phyloP scores from a whole-genome alignment of 306 rosid species.

The Vigna reflexopilosa region DNA sequence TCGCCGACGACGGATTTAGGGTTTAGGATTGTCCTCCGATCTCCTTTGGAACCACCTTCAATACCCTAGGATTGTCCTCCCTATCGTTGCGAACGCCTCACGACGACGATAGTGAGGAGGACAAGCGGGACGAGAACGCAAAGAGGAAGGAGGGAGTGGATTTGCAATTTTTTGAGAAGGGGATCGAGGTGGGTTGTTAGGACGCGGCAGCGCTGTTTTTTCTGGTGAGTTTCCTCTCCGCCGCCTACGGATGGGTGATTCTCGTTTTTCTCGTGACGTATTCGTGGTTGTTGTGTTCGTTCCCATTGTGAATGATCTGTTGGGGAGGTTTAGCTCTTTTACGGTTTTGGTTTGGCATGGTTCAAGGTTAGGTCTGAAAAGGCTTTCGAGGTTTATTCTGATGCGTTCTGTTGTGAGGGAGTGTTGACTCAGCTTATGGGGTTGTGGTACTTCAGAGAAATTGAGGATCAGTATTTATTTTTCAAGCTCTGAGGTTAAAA shows the following conservation, averaged over 20 bases:
- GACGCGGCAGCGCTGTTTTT: conserved; percentile 75
- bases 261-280: conserved; percentile 68
- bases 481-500: too few relatives aligned
- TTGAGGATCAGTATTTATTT: too few relatives aligned
- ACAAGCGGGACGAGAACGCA: conserved; percentile 4
- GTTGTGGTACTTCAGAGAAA: too few relatives aligned
- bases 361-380: too few relatives aligned
- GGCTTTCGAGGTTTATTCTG: too few relatives aligned
- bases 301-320: conserved; percentile 67
- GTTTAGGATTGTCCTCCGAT: conserved; percentile 60
- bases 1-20: conserved; percentile 70
- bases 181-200: conserved; percentile 75
- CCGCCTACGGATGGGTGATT: conserved; percentile 85
- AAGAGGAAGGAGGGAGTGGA: conserved; percentile 53
- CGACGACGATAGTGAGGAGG: background rate
- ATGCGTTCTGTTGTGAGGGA: too few relatives aligned
- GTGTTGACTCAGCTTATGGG: too few relatives aligned
- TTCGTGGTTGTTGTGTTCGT: conserved; percentile 80
- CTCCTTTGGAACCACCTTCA: conserved; percentile 61
- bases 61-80: background rate
- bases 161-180: conserved; percentile 68
- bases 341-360: too few relatives aligned
- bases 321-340: too few relatives aligned
- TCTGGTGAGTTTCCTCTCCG: conserved; percentile 74
- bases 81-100: background rate